Evolutionary conservation across 768 basidiomycete species (phyloP), one percentile per base, ranked within the genome.

Genomic region (Collybia nuda): DNA sequence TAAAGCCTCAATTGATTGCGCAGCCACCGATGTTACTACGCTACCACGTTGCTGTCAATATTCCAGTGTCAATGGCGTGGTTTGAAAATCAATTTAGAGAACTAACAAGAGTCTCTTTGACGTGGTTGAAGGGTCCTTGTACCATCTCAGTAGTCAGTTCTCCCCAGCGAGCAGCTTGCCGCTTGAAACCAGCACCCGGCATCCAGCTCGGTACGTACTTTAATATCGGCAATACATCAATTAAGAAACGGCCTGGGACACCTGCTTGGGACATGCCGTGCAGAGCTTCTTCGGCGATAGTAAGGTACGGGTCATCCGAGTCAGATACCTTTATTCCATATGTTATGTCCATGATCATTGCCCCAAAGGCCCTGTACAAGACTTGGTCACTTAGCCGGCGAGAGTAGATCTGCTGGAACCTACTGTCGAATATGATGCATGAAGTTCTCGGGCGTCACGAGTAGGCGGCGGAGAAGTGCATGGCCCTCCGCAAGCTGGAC

Each of bases 151-250:
- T 38, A 22, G 21, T 38, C 37, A 48, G 36, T 48, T 48, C 40
- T 26, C 61, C 62, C 71, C 75, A 78, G 53, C 68, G 64, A 32
- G 59, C 63, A 0, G 77, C 78, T 48, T 62, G 65, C 41, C 54
- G 49, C 59, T 77, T 70, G 66, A 68, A 72, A 0, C 60, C 56
- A 2, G 70, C 64, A 9, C 66, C 64, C 14, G 70, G 70, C 14
- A 70, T 28, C 66, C 67, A 72, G 11, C 51, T 51, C 3, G 68
- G 70, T 17, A 71, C 51, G 39, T 64, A 59, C 44, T 60, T 64
- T 45, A 70, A 36, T 14, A 29, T 19, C 32, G 44, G 44, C 11
- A 45, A 62, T 15, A 52, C 48, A 32, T 70, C 57, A 6, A 64
- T 63, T 28, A 59, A 41, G 18, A 62, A 41, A 11, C 72, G 57